phyloP scores from a whole-genome alignment of 805 yeast genomes.

The Yamadazyma insecticola region DNA sequence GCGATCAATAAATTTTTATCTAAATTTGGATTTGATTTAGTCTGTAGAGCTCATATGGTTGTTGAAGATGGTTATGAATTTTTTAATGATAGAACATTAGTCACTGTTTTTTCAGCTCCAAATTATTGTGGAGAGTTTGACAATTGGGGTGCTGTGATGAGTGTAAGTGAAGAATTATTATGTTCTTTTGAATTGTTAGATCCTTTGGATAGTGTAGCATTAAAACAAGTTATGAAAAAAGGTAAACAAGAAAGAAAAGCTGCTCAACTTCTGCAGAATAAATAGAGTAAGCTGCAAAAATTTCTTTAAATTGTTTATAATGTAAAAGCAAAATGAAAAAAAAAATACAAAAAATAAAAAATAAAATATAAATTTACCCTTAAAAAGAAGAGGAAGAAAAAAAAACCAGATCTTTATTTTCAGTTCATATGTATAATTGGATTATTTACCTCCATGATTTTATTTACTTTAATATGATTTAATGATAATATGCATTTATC shows the following conservation, averaged over 20 bases:
- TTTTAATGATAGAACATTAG: conserved; percentile 68
- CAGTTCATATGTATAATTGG: no score
- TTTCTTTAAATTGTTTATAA: no score
- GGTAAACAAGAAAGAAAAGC: conserved; percentile 83
- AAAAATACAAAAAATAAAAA: no score
- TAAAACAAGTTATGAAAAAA: conserved; percentile 90
- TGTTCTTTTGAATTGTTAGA: conserved; percentile 92
- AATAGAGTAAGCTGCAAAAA: background rate
- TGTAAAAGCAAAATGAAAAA: no score
- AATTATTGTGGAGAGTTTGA: conserved; percentile 81
- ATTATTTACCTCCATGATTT: no score
- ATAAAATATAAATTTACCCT: no score
- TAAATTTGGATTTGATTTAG: conserved; percentile 74
- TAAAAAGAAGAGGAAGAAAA: no score
- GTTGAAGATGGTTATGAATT: conserved; percentile 88
- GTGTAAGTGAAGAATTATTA: conserved; percentile 85
- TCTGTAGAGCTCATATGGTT: conserved; percentile 86
- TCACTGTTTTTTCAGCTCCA: conserved; percentile 79
- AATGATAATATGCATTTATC: no score
- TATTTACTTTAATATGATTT: conserved; percentile 1
- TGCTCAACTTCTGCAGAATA: conserved; percentile 27
- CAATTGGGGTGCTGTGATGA: conserved; percentile 93
- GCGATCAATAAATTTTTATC: conserved; percentile 74
- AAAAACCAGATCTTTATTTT: no score
- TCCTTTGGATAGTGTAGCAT: conserved; percentile 88